Base-by-base conservation (phyloP, 139 green algal species). In the Nannochloris sp. region DNA sequence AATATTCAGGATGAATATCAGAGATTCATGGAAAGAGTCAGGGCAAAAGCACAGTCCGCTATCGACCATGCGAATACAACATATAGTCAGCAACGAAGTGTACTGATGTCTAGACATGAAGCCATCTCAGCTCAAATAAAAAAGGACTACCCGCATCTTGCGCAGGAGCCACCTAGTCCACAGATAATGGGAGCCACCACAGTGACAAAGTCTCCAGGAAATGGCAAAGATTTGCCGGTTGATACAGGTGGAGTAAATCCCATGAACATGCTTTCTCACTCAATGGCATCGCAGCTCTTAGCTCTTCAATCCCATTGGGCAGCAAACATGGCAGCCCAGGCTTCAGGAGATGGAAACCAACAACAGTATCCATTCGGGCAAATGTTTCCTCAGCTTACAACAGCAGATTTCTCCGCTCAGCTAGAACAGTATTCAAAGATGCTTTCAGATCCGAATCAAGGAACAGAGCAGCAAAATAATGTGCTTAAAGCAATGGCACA, bases 1-100 rank as follows among this genome's bases (percentile, higher is more conserved):
- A 77, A 80, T 59, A 85, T 91, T 64, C 84, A 91, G 72, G 82
- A 86, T 26, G 84, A 92, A 73, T 92, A 91, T 73, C 84, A 89
- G 73, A 73, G 80, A n/a, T 88, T 82, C 70, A 92, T 93, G 86
- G 84, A 93, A 76, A 66, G 70, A 5, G 79, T 93, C 57, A 80
- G 86, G 20, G 79, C 68, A 65, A 82, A 84, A 68, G 86, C 86
- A 10, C 86, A 92, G 71, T 64, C 65, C 12, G 86, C 86, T 13
- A 91, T 93, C 17, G 86, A 93, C 67, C 59, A 76, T 28, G 86
- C 86, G 62, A 93, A 93, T 71, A 70, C 77, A 6, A 70, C 83
- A 29, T 93, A 88, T 70, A 79, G 85, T 67, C 62, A 65, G 53
- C 49, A 72, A 37, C 83, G 88, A 56, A 69, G 62, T 14, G 63